Percentiles rank a stretch among this genome's conserved stretches.
phyloP scores from a whole-genome alignment of 768 basidiomycete species.

The Lenzites betulinus region DNA sequence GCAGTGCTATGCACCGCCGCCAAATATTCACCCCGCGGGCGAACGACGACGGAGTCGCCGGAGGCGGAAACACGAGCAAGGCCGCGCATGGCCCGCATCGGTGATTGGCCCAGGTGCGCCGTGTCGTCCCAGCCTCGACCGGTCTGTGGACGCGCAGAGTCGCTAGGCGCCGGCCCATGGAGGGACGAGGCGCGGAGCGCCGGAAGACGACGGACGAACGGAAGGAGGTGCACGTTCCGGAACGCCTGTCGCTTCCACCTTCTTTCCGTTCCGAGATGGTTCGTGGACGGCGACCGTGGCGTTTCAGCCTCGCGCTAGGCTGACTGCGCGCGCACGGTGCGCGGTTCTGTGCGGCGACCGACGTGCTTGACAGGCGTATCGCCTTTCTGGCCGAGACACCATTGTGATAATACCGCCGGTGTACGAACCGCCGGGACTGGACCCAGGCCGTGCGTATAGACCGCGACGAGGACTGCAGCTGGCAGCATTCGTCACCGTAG shows the following conservation, averaged over 20 bases:
- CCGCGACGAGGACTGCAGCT: too few species aligned
- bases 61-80: neutral
- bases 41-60: neutral
- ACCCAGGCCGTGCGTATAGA: neutral
- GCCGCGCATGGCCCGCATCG: neutral
- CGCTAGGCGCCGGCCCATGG: neutral
- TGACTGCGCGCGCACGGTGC: neutral
- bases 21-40: neutral
- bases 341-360: neutral
- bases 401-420: neutral
- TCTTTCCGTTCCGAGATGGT: neutral
- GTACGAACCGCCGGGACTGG: neutral
- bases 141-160: neutral
- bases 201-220: neutral
- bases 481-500: too few species aligned
- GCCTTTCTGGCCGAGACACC: neutral
- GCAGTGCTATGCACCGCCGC: too few species aligned
- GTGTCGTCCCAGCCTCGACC: too few species aligned
- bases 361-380: neutral
- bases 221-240: neutral
- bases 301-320: neutral
- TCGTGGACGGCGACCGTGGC: neutral
- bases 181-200: slow-evolving; percentile 3
- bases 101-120: neutral
- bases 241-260: neutral